Conservation (phyloP, 2,329 filamentous ascomycete species). For the Phyllosticta ampelicida region DNA sequence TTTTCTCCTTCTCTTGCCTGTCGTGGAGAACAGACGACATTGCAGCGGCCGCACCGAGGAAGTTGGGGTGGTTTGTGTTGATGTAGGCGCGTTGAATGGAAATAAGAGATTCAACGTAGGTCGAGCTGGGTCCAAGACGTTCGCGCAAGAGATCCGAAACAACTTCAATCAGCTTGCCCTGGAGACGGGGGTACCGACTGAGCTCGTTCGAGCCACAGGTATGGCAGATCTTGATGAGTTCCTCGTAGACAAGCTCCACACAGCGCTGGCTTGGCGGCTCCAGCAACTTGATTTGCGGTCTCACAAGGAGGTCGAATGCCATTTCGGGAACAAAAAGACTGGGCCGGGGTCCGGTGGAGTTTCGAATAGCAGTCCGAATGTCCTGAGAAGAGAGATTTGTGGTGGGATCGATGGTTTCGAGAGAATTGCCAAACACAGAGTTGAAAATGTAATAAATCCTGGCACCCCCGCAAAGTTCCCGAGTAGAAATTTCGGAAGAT, state of each 20-base stretch:
- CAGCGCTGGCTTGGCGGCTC: slow-evolving; percentile 93
- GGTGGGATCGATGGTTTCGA: slow-evolving; percentile 93
- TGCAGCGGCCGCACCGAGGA: slow-evolving; percentile 87
- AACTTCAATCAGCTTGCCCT: slow-evolving; percentile 95
- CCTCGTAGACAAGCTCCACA: slow-evolving; percentile 96
- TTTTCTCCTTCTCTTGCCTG: slow-evolving; percentile 89
- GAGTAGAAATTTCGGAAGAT: slow-evolving; percentile 95
- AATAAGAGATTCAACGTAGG: slow-evolving; percentile 92
- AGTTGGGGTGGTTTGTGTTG: slow-evolving; percentile 98
- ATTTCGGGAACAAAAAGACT: slow-evolving; percentile 96
- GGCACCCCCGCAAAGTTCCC: slow-evolving; percentile 89
- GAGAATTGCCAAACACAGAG: slow-evolving; percentile 91
- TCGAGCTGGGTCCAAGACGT: slow-evolving; percentile 76
- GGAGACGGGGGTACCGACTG: slow-evolving; percentile 79
- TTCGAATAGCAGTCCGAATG: slow-evolving; percentile 93
- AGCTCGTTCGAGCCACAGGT: slow-evolving; percentile 95
- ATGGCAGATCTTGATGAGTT: slow-evolving; percentile 98
- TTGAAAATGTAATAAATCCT: slow-evolving; percentile 99
- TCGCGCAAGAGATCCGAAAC: slow-evolving; percentile 93
- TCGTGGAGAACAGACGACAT: slow-evolving; percentile 95
- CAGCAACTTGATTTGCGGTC: slow-evolving; percentile 94
- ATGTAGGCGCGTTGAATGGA: slow-evolving; percentile 97
- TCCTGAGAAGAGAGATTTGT: slow-evolving; percentile 89
- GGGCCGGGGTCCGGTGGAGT: slow-evolving; percentile 89
- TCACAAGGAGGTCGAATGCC: slow-evolving; percentile 93